phyloP scores from a whole-genome alignment of 2,329 filamentous ascomycete genomes.

The Lasiodiplodia sp. region DNA sequence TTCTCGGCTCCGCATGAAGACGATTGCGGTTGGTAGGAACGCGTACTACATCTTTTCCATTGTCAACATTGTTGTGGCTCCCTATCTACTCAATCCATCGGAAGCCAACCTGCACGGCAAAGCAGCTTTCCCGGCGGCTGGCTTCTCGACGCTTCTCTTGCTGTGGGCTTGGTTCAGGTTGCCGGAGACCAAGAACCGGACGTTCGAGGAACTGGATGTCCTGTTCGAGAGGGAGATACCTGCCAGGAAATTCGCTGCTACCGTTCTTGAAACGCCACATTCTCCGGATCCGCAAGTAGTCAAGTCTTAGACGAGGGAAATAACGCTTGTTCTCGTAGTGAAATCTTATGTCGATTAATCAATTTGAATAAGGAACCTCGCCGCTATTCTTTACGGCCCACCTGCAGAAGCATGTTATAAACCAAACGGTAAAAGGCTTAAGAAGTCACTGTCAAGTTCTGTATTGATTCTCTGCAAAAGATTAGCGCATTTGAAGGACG shows the following conservation, averaged over 20 bases:
- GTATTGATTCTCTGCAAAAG: too few species aligned
- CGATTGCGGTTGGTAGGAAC: slow-evolving; percentile 81
- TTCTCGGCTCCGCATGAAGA: slow-evolving; percentile 86
- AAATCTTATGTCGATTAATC: too few species aligned
- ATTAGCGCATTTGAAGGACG: too few species aligned
- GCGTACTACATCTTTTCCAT: slow-evolving; percentile 79
- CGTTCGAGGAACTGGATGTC: slow-evolving; percentile 83
- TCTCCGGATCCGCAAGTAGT: too few species aligned
- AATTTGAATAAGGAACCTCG: too few species aligned
- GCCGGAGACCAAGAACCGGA: slow-evolving; percentile 78
- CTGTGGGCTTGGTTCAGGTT: slow-evolving; percentile 81
- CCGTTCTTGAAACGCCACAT: neutral
- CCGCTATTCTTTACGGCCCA: too few species aligned
- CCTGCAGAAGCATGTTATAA: too few species aligned
- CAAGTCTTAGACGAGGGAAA: too few species aligned
- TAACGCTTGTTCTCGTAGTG: too few species aligned
- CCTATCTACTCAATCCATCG: slow-evolving; percentile 83
- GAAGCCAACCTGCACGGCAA: slow-evolving; percentile 88
- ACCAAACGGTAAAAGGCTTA: too few species aligned
- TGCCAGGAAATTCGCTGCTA: slow-evolving; percentile 37
- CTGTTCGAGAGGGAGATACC: slow-evolving; percentile 68
- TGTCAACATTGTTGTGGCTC: slow-evolving; percentile 79
- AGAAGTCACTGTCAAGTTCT: too few species aligned
- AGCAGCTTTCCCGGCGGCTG: slow-evolving; percentile 86
- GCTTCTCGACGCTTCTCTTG: slow-evolving; percentile 78